Conservation (phyloP, 2,329 filamentous ascomycete species). For the Sclerotinia borealis region DNA sequence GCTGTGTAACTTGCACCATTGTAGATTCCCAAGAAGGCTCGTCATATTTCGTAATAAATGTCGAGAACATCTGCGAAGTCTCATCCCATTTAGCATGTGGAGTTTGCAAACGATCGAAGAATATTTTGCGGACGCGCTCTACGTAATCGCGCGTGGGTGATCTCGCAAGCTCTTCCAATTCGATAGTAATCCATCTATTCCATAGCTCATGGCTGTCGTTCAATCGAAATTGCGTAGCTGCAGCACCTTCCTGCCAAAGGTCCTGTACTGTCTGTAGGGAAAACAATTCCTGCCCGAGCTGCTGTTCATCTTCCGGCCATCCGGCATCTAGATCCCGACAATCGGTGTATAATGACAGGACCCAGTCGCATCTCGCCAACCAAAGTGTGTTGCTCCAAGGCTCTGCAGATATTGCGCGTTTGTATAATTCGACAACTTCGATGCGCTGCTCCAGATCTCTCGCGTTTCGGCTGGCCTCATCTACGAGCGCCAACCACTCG, state of each 20-base stretch:
- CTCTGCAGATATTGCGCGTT: constrained; percentile 63
- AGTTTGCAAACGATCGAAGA: constrained; percentile 62
- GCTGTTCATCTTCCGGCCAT: constrained; percentile 62
- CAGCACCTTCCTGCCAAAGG: constrained; percentile 66
- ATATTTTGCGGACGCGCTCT: constrained; percentile 61
- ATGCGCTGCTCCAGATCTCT: constrained; percentile 60
- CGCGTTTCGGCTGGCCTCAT: constrained; percentile 60
- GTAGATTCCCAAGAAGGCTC: constrained; percentile 64
- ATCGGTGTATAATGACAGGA: constrained; percentile 63
- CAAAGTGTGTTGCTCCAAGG: constrained; percentile 68
- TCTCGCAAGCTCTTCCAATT: constrained; percentile 60
- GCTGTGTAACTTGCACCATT: constrained; percentile 62
- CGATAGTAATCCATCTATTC: constrained; percentile 70
- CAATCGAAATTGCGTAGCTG: constrained; percentile 66
- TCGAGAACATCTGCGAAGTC: constrained; percentile 69
- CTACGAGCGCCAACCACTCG: constrained; percentile 70
- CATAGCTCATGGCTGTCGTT: constrained; percentile 73
- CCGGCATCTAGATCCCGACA: constrained; percentile 51
- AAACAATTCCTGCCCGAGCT: constrained; percentile 66
- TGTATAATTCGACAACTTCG: constrained; percentile 65
- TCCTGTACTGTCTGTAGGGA: constrained; percentile 59
- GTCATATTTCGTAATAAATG: constrained; percentile 67
- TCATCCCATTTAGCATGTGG: constrained; percentile 71
- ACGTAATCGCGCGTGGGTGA: constrained; percentile 51
- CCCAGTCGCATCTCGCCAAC: constrained; percentile 73